These are phyloP conservation scores for Coniochaeta hoffmannii DNA, from an alignment of 2,329 filamentous ascomycete genomes.

Conservation along the genomic window DNA sequence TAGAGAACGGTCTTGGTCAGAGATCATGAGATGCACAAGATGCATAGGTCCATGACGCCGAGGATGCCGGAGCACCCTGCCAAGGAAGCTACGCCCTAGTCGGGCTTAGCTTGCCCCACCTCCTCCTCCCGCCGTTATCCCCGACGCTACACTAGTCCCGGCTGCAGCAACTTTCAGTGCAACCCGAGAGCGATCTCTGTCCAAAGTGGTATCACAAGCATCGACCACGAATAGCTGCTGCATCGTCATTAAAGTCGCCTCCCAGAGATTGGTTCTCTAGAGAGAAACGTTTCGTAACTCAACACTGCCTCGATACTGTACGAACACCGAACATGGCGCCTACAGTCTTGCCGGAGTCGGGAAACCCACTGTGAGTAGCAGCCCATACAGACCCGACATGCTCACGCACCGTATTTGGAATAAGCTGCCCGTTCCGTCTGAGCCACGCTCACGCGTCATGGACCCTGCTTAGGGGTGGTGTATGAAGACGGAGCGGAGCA, in stretches of 20 bases:
- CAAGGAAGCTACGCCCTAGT: neutral
- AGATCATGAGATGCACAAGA: neutral
- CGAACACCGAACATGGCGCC: constrained; percentile 13
- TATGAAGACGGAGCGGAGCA: neutral
- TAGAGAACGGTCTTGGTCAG: neutral
- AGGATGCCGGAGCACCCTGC: neutral
- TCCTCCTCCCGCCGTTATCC: neutral
- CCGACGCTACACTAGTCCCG: neutral
- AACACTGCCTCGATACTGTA: neutral
- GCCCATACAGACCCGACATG: neutral
- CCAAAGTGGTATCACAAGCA: neutral
- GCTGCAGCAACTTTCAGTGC: neutral
- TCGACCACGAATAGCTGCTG: neutral
- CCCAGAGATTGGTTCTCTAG: neutral
- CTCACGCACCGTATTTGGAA: neutral
- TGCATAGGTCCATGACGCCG: neutral
- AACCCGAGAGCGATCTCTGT: neutral
- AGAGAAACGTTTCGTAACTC: neutral
- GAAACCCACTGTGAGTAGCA: constrained; percentile 18
- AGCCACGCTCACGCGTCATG: neutral
- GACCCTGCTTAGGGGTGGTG: neutral
- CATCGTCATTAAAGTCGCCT: no score
- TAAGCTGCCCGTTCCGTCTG: neutral
- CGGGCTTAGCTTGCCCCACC: neutral
- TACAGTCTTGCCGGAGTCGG: constrained; percentile 17